phyloP scores from a whole-genome alignment of 352 stramenopile genomes.

The Phytophthora hibernalis region DNA sequence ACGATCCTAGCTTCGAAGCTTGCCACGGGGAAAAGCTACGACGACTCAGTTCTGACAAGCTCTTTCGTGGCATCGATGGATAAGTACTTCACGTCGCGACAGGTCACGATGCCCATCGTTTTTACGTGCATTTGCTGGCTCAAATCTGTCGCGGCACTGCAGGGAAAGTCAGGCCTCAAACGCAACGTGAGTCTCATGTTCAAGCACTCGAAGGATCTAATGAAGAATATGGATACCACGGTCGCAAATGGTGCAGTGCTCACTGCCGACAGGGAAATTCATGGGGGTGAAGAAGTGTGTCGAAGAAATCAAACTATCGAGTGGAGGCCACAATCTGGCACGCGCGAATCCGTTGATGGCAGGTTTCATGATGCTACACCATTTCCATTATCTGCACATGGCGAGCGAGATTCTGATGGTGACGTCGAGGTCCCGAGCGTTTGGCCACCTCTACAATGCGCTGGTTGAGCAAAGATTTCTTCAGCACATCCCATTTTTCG shows the following conservation, averaged over 20 bases:
- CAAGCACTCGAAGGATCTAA: conserved; percentile 29
- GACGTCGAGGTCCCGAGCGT: conserved; percentile 34
- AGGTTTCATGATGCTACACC: conserved; percentile 35
- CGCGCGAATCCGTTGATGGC: conserved; percentile 41
- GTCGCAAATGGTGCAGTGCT: conserved; percentile 27
- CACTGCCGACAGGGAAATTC: conserved; percentile 17
- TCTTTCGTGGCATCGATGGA: conserved; percentile 30
- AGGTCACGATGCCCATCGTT: conserved; percentile 31
- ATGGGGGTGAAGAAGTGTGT: conserved; percentile 13
- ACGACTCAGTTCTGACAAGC: neutral
- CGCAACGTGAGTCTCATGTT: conserved; percentile 36
- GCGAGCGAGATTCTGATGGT: conserved; percentile 27
- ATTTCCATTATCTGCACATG: conserved; percentile 35
- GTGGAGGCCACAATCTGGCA: conserved; percentile 1
- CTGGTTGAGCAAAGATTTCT: conserved; percentile 35
- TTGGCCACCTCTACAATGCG: conserved; percentile 47
- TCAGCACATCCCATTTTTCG: conserved; percentile 32
- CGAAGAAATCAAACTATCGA: conserved; percentile 16
- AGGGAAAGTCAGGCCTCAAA: conserved; percentile 28
- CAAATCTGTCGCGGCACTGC: conserved; percentile 37
- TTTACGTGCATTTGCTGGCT: conserved; percentile 46
- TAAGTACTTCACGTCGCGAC: conserved; percentile 33
- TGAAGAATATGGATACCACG: conserved; percentile 20
- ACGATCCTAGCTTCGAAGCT: conserved; percentile 20
- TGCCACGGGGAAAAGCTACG: neutral